A percentile compares a stretch with the other conserved stretches of the same genome.
These are phyloP conservation scores for Mesembryanthemum crystallinum DNA, from an alignment of 148 eudicot species.

Conservation along the genomic window DNA sequence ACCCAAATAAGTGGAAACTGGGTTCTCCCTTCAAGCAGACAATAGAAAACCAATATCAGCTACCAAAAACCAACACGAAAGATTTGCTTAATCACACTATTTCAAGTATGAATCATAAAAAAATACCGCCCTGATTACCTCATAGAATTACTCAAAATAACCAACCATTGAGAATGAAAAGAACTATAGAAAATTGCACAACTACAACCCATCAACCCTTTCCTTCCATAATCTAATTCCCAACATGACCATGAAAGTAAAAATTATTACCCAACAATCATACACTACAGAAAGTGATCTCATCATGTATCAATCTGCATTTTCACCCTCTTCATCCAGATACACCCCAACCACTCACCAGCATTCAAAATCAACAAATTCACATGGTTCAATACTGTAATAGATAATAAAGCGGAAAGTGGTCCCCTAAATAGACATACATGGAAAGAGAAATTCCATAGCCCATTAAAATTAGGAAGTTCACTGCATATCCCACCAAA, in stretches of 20 bases:
- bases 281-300: not conserved
- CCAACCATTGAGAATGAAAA: not conserved
- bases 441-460: not conserved
- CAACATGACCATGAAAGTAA: not conserved
- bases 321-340: not conserved
- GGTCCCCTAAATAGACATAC: not conserved
- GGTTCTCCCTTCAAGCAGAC: slow-evolving; percentile 72
- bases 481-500: slow-evolving; percentile 1
- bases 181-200: not conserved
- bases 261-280: not conserved
- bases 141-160: not conserved
- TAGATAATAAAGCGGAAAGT: not conserved
- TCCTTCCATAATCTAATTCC: not conserved
- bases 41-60: slow-evolving; percentile 19
- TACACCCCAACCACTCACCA: not conserved
- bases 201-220: not conserved
- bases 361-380: not conserved
- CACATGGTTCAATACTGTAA: not conserved
- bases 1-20: slow-evolving; percentile 83
- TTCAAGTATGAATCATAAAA: not conserved
- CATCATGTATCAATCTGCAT: not conserved
- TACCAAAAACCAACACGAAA: slow-evolving; percentile 4
- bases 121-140: not conserved
- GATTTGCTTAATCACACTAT: not conserved
- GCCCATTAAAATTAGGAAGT: not conserved